Evolutionary conservation across 148 eudicot genomes (phyloP).

Genomic region (Agrostemma githago): DNA sequence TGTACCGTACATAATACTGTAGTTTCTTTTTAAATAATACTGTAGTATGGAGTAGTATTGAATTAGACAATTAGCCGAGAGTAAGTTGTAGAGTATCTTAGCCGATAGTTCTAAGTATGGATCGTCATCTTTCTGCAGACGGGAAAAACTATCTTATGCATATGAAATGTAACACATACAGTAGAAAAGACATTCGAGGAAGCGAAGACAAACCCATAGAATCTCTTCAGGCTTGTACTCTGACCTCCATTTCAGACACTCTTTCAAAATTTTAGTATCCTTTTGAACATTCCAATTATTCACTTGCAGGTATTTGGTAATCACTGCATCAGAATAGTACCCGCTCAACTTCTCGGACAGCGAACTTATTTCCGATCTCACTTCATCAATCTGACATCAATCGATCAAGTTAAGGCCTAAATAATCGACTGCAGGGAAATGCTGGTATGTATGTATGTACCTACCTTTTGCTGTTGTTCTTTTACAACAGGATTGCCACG

Average conservation of each 20-base stretch:
- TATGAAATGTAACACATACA: background rate
- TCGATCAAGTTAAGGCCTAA: background rate
- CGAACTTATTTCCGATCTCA: slow-evolving; percentile 49
- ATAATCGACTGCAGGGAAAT: background rate
- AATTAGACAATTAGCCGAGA: slow-evolving; percentile 28
- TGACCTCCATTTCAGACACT: slow-evolving; percentile 66
- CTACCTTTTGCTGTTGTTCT: slow-evolving; percentile 8
- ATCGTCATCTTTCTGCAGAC: slow-evolving; percentile 63
- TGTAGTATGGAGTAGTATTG: too few relatives aligned
- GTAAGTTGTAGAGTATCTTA: slow-evolving; percentile 57
- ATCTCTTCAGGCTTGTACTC: slow-evolving; percentile 78
- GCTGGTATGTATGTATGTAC: background rate
- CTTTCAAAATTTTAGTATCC: slow-evolving; percentile 73
- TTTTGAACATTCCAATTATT: slow-evolving; percentile 78
- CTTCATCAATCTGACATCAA: slow-evolving; percentile 58
- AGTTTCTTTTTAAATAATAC: too few relatives aligned
- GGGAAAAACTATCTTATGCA: background rate
- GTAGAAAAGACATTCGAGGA: background rate
- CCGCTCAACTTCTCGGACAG: slow-evolving; percentile 47
- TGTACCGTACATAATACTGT: too few relatives aligned
- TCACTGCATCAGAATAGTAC: slow-evolving; percentile 62
- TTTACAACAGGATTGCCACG: background rate
- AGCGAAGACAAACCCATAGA: slow-evolving; percentile 49
- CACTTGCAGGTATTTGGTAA: slow-evolving; percentile 66
- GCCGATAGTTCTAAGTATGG: too few relatives aligned